Percentiles rank a stretch among this genome's conserved stretches.
These are phyloP conservation scores for Mycena sp. DNA, from an alignment of 1,284 basidiomycete species.

Conservation along the genomic window DNA sequence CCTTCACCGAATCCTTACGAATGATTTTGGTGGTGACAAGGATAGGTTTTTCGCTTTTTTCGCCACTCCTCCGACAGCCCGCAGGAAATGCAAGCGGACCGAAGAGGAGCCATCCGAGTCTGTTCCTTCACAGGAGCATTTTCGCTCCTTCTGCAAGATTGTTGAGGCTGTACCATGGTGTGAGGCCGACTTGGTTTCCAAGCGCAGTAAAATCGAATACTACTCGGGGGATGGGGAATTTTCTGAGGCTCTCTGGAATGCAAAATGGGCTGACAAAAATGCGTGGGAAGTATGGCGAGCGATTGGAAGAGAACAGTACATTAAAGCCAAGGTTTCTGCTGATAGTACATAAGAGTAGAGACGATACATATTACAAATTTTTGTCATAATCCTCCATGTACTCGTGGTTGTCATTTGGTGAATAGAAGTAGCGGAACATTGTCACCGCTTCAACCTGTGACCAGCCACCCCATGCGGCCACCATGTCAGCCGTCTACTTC, in stretches of 20 bases:
- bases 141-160: not conserved
- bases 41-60: conserved; percentile 6
- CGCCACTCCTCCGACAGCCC: not conserved
- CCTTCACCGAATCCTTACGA: not conserved
- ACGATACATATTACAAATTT: too few relatives aligned
- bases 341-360: too few relatives aligned
- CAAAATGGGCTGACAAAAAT: too few relatives aligned
- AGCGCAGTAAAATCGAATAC: too few relatives aligned
- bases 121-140: not conserved
- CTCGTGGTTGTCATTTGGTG: conserved; percentile 4
- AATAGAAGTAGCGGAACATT: too few relatives aligned
- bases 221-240: too few relatives aligned
- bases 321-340: too few relatives aligned
- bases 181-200: too few relatives aligned
- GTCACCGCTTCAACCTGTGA: conserved; percentile 25
- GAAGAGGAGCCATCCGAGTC: not conserved
- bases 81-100: not conserved
- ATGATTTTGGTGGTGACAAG: conserved; percentile 2
- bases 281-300: too few relatives aligned
- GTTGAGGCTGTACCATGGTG: too few relatives aligned
- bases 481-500: conserved; percentile 26
- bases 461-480: conserved; percentile 38
- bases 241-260: too few relatives aligned
- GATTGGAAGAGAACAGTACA: too few relatives aligned
- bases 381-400: conserved; percentile 16